Conservation (phyloP, 2,329 filamentous ascomycete species). For the Pseudopyricularia javanii region DNA sequence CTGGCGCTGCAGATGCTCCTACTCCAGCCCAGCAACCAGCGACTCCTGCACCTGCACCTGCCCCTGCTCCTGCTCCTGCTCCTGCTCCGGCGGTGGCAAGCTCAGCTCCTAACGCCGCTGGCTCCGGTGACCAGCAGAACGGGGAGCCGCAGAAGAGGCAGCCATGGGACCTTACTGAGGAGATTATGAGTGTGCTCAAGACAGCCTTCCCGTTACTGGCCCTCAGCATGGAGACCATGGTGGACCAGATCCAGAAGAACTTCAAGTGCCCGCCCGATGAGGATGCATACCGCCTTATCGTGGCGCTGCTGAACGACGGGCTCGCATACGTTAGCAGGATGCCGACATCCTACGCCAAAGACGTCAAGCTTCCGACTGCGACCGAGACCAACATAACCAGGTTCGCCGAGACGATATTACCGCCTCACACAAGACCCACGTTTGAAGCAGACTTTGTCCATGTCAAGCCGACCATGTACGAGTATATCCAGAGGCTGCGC, state of each 20-base stretch:
- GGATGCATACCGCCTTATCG: slow-evolving; percentile 92
- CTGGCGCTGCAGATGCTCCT: background rate
- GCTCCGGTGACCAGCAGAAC: slow-evolving; percentile 14
- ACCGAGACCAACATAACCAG: slow-evolving; percentile 95
- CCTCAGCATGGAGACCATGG: slow-evolving; percentile 98
- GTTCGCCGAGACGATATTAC: slow-evolving; percentile 92
- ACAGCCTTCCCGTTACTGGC: slow-evolving; percentile 93
- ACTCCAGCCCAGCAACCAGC: slow-evolving; percentile 8
- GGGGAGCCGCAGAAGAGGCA: slow-evolving; percentile 50
- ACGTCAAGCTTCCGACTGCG: slow-evolving; percentile 76
- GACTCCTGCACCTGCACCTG: slow-evolving; percentile 4
- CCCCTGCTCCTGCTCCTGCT: slow-evolving; percentile 8
- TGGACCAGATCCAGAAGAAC: slow-evolving; percentile 96
- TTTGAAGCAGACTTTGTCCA: slow-evolving; percentile 97
- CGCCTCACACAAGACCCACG: slow-evolving; percentile 84
- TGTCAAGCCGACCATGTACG: slow-evolving; percentile 92
- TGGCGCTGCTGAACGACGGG: slow-evolving; percentile 93
- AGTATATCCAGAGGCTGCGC: slow-evolving; percentile 94
- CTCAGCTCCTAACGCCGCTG: slow-evolving; percentile 7
- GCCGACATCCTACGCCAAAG: slow-evolving; percentile 75
- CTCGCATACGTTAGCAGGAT: slow-evolving; percentile 84
- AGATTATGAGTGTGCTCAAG: slow-evolving; percentile 90
- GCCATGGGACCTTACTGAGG: slow-evolving; percentile 93
- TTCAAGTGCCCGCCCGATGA: slow-evolving; percentile 99
- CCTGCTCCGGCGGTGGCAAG: slow-evolving; percentile 11